Evolutionary conservation across 1,284 basidiomycete genomes (phyloP).

Genomic region (Puccinia polysora): DNA sequence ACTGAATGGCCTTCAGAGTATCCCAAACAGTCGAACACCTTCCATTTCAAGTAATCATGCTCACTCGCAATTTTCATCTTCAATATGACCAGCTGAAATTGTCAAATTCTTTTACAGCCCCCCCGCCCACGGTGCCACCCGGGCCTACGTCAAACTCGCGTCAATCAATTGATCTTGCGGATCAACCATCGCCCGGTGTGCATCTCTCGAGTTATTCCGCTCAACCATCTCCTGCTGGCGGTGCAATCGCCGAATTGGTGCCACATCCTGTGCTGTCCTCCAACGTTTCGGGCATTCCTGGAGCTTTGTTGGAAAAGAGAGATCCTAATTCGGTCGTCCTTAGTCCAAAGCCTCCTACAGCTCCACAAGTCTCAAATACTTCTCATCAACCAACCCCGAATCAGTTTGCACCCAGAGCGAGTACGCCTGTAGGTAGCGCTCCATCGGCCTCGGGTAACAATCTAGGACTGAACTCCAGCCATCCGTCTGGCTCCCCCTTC

Average conservation of each 20-base stretch:
- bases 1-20: slow-evolving; percentile 3
- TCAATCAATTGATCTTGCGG: background rate
- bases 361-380: background rate
- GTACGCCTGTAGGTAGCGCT: background rate
- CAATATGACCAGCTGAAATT: background rate
- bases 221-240: slow-evolving; percentile 11
- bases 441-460: slow-evolving; percentile 10
- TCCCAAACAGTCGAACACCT: slow-evolving; percentile 1
- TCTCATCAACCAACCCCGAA: background rate
- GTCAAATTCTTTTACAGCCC: background rate
- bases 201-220: slow-evolving; percentile 6
- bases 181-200: background rate
- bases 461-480: background rate
- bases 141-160: background rate
- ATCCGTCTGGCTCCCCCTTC: slow-evolving; percentile 28
- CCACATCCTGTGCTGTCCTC: slow-evolving; percentile 9
- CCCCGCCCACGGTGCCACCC: background rate
- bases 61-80: background rate
- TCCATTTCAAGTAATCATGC: slow-evolving; percentile 20
- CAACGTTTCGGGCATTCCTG: background rate
- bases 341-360: slow-evolving; percentile 10
- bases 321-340: background rate
- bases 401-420: slow-evolving; percentile 1
- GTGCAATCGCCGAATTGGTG: slow-evolving; percentile 14
- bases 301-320: background rate